These are phyloP conservation scores for Echria macrotheca DNA, from an alignment of 495 filamentous ascomycete genomes.

Conservation along the genomic window DNA sequence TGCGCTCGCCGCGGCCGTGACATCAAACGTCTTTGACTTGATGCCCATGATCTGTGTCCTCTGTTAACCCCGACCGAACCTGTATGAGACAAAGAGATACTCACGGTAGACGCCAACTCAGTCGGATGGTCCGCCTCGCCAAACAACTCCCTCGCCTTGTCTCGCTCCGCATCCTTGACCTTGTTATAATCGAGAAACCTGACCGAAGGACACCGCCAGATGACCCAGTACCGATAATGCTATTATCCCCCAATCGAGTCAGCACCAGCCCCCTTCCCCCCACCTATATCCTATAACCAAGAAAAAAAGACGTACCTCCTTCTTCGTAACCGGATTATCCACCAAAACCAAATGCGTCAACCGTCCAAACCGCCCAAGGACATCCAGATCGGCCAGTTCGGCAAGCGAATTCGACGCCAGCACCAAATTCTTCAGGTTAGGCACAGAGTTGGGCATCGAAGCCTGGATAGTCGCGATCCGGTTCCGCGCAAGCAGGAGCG, in stretches of 20 bases:
- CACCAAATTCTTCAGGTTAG: slow-evolving; percentile 71
- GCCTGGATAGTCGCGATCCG: slow-evolving; percentile 76
- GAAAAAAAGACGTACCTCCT: slow-evolving; percentile 62
- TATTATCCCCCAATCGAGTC: slow-evolving; percentile 38
- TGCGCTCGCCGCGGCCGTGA: slow-evolving; percentile 40
- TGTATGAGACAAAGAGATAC: neutral
- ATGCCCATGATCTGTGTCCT: slow-evolving; percentile 67
- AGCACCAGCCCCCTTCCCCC: neutral
- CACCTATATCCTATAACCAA: neutral
- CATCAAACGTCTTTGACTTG: slow-evolving; percentile 79
- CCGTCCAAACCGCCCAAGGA: slow-evolving; percentile 59
- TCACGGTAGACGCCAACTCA: slow-evolving; percentile 60
- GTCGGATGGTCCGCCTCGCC: slow-evolving; percentile 72
- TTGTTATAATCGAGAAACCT: slow-evolving; percentile 92
- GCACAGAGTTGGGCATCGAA: slow-evolving; percentile 63
- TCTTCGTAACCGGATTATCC: slow-evolving; percentile 85
- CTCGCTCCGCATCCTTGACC: slow-evolving; percentile 79
- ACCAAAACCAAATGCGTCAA: slow-evolving; percentile 76
- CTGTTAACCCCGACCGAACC: neutral
- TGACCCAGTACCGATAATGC: slow-evolving; percentile 88
- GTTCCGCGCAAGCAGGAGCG: slow-evolving; percentile 86
- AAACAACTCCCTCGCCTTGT: slow-evolving; percentile 71
- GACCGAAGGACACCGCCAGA: slow-evolving; percentile 78
- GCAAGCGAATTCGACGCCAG: slow-evolving; percentile 69
- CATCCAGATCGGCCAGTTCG: slow-evolving; percentile 83